phyloP scores from a whole-genome alignment of 768 basidiomycete species.

The Lyophyllum atratum region DNA sequence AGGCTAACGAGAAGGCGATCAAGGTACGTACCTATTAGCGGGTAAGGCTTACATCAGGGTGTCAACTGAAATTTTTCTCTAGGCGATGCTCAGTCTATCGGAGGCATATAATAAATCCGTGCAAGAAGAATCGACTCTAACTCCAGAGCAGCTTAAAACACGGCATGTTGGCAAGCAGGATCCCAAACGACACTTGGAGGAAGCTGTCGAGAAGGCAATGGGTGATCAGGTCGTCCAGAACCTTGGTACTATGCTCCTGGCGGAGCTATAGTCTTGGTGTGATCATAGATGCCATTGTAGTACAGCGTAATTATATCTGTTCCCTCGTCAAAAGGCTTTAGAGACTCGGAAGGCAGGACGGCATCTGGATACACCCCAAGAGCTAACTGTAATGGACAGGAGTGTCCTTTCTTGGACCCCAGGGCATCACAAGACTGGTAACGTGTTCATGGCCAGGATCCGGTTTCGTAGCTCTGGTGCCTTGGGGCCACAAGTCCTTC shows the following conservation, averaged over 20 bases:
- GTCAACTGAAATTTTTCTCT: constrained; percentile 16
- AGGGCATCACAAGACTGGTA: constrained; percentile 34
- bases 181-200: constrained; percentile 96
- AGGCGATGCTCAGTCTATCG: constrained; percentile 94
- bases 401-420: background rate
- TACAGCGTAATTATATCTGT: constrained; percentile 16
- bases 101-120: constrained; percentile 97
- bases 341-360: constrained; percentile 10
- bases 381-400: constrained; percentile 10
- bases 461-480: constrained; percentile 2
- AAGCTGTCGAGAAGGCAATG: constrained; percentile 97
- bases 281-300: constrained; percentile 8
- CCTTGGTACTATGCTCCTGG: constrained; percentile 91
- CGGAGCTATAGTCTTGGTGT: constrained; percentile 66
- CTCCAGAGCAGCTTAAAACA: constrained; percentile 91
- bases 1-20: constrained; percentile 89
- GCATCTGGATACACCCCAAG: constrained; percentile 8
- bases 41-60: background rate
- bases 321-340: constrained; percentile 1
- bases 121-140: constrained; percentile 96
- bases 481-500: background rate
- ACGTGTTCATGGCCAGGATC: constrained; percentile 24
- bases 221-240: constrained; percentile 97
- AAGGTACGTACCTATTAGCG: constrained; percentile 59
- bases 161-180: constrained; percentile 98